A percentile compares a stretch with the other conserved stretches of the same genome.
phyloP scores from a whole-genome alignment of 768 basidiomycete species.

The Leccinellum albellum region DNA sequence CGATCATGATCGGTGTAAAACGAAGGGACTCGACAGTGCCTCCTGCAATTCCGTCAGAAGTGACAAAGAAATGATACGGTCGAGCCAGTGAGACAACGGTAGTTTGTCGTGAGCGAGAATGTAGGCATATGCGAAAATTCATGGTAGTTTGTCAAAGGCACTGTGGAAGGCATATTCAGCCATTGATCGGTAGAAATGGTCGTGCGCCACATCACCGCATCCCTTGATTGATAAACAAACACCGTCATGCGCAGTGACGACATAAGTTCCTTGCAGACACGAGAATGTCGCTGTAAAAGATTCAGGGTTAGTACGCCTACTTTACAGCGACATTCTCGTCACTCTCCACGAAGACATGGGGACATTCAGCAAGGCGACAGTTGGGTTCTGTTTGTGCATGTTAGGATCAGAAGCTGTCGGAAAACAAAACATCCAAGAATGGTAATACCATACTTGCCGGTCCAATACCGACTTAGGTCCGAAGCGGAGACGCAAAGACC shows the following conservation, averaged over 20 bases:
- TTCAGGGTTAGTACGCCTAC: too few relatives aligned
- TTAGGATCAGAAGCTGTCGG: conserved; percentile 28
- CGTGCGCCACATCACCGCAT: conserved; percentile 20
- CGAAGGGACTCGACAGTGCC: conserved; percentile 2
- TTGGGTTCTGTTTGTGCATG: conserved; percentile 21
- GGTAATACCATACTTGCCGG: conserved; percentile 4
- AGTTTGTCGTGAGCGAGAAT: not conserved
- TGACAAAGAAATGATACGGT: not conserved
- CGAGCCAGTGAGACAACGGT: not conserved
- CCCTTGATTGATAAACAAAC: conserved; percentile 10
- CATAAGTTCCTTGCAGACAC: conserved; percentile 10
- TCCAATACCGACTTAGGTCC: not conserved
- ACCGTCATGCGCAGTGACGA: conserved; percentile 13
- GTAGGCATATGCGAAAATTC: not conserved
- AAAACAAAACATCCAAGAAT: conserved; percentile 21
- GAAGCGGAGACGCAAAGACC: not conserved
- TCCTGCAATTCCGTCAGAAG: not conserved
- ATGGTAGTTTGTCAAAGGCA: not conserved
- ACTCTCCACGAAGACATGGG: not conserved
- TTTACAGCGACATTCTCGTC: too few relatives aligned
- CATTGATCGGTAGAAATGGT: conserved; percentile 1
- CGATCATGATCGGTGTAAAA: conserved; percentile 24
- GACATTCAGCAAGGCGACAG: not conserved
- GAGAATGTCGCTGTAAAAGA: not conserved
- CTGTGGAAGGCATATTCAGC: not conserved